Evolutionary conservation across 257 asterid genomes (phyloP).

Genomic region (Fraxinus excelsior): DNA sequence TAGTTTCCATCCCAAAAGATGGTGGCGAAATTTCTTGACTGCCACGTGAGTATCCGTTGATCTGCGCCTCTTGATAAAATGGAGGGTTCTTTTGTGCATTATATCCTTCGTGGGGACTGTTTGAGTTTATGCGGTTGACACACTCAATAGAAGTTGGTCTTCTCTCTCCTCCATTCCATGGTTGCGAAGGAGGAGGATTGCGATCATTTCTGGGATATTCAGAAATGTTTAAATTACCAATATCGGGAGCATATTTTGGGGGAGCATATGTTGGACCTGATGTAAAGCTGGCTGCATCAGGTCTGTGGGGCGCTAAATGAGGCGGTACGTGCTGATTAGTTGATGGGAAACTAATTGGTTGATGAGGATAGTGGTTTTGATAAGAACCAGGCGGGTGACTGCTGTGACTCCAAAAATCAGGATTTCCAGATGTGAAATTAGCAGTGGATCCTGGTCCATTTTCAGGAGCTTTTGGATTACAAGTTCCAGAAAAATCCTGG

Average conservation of each 20-base stretch:
- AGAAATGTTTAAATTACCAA: constrained; percentile 36
- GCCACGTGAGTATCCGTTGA: constrained; percentile 39
- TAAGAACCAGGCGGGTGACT: constrained; percentile 50
- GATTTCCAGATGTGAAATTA: constrained; percentile 34
- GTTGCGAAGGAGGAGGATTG: constrained; percentile 30
- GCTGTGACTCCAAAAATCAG: constrained; percentile 45
- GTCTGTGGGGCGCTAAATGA: constrained; percentile 26
- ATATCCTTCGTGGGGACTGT: constrained; percentile 51
- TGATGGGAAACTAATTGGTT: constrained; percentile 40
- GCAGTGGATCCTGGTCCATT: constrained; percentile 44
- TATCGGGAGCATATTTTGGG: constrained; percentile 33
- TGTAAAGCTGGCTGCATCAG: constrained; percentile 37
- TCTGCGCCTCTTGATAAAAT: constrained; percentile 42
- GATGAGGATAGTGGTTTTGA: constrained; percentile 52
- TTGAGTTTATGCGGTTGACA: constrained; percentile 35
- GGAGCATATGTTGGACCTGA: too few relatives aligned
- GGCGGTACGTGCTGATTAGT: constrained; percentile 29
- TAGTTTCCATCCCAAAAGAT: constrained; percentile 44
- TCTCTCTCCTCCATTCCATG: constrained; percentile 49
- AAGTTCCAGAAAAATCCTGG: constrained; percentile 48
- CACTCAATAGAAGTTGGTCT: constrained; percentile 58
- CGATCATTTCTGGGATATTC: constrained; percentile 36
- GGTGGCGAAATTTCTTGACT: constrained; percentile 50
- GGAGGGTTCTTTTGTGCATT: constrained; percentile 45
- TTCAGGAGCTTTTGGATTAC: constrained; percentile 39